Percentiles rank a stretch among this genome's conserved stretches.
Conservation (phyloP, 352 stramenopile species). For the Pythium brachiatum region DNA sequence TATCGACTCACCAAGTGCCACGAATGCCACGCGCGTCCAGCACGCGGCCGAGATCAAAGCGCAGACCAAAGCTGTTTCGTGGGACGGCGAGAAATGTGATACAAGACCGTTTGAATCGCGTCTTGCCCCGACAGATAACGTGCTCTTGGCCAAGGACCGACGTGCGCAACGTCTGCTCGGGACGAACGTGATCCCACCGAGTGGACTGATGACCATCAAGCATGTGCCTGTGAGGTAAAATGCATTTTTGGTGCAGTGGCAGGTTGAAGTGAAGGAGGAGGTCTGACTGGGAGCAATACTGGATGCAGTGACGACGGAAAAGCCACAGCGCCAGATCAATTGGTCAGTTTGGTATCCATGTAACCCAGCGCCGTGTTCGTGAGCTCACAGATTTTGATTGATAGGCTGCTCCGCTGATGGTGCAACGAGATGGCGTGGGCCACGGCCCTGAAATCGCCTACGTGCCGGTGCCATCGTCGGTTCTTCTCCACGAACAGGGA, state of each 20-base stretch:
- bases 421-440: constrained; percentile 44
- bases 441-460: constrained; percentile 49
- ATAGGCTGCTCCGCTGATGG: constrained; percentile 44
- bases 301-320: neutral
- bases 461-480: constrained; percentile 36
- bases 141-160: constrained; percentile 12
- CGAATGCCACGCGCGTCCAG: constrained; percentile 29
- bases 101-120: constrained; percentile 39
- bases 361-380: neutral
- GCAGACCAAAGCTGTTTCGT: constrained; percentile 41
- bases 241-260: neutral
- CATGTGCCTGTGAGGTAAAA: constrained; percentile 18
- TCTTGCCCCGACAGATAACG: constrained; percentile 20
- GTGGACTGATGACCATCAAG: constrained; percentile 22
- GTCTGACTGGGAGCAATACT: neutral
- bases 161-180: constrained; percentile 19
- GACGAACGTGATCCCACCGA: constrained; percentile 10
- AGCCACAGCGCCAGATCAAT: neutral
- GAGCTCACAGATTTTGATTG: neutral
- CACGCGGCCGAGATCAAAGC: constrained; percentile 32
- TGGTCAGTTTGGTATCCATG: neutral
- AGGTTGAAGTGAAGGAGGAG: neutral
- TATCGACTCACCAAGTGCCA: constrained; percentile 48
- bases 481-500: constrained; percentile 60
- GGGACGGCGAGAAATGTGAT: constrained; percentile 64